phyloP scores from a whole-genome alignment of 2,329 filamentous ascomycete species.

The Monilinia polystroma region DNA sequence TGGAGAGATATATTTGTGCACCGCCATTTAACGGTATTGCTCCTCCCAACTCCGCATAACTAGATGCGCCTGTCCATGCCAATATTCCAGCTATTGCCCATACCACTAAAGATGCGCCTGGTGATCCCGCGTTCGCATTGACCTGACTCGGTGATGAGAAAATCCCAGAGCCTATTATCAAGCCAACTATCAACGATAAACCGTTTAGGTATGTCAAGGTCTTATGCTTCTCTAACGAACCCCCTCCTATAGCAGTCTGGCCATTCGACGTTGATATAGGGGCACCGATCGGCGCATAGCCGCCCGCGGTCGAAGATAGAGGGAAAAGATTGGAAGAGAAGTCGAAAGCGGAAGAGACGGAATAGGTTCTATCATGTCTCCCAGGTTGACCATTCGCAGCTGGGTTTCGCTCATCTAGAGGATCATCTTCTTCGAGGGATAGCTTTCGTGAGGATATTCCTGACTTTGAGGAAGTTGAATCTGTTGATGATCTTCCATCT shows the following conservation, averaged over 20 bases:
- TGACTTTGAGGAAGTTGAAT: slow-evolving; percentile 76
- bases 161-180: slow-evolving; percentile 95
- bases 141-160: slow-evolving; percentile 94
- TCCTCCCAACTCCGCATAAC: slow-evolving; percentile 92
- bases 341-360: slow-evolving; percentile 90
- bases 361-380: slow-evolving; percentile 69
- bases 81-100: slow-evolving; percentile 90
- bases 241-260: slow-evolving; percentile 62
- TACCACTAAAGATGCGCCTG: slow-evolving; percentile 84
- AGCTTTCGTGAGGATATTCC: slow-evolving; percentile 84
- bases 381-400: slow-evolving; percentile 44
- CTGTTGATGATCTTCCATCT: slow-evolving; percentile 57
- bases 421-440: slow-evolving; percentile 85
- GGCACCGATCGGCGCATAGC: slow-evolving; percentile 84
- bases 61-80: slow-evolving; percentile 93
- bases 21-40: slow-evolving; percentile 95
- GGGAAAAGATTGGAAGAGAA: slow-evolving; percentile 93
- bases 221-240: slow-evolving; percentile 91
- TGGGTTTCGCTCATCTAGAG: slow-evolving; percentile 63
- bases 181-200: slow-evolving; percentile 81
- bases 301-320: slow-evolving; percentile 74
- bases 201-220: slow-evolving; percentile 94
- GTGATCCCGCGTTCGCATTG: slow-evolving; percentile 85
- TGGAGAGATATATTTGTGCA: slow-evolving; percentile 88
- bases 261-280: slow-evolving; percentile 60